Percentiles rank a stretch among this genome's conserved stretches.
Evolutionary conservation across 805 yeast genomes (phyloP).

Genomic region (Ogataea methylovora): DNA sequence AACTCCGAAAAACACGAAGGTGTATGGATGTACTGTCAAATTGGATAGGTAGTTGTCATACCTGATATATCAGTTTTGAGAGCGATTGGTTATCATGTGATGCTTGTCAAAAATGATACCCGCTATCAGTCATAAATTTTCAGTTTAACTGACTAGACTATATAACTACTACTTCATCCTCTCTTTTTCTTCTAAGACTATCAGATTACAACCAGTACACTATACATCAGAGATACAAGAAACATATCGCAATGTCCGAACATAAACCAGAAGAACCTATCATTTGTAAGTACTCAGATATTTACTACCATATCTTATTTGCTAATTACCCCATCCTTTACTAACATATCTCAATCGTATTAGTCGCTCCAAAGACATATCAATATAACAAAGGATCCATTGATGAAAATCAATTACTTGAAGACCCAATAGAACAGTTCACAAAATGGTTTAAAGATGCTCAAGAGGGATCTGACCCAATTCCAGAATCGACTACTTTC

Average conservation of each 20-base stretch:
- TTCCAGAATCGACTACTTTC: slow-evolving; percentile 83
- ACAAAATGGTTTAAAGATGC: slow-evolving; percentile 83
- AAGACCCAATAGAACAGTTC: slow-evolving; percentile 72
- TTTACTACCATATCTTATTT: too few species aligned
- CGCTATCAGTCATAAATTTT: too few species aligned
- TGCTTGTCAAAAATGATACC: too few species aligned
- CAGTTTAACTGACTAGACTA: too few species aligned
- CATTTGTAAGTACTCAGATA: slow-evolving; percentile 13
- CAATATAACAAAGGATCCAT: slow-evolving; percentile 72
- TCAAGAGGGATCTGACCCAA: slow-evolving; percentile 40
- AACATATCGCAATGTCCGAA: neutral
- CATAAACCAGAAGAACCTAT: slow-evolving; percentile 17
- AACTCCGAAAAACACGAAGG: too few species aligned
- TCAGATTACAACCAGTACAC: neutral
- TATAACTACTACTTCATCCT: neutral
- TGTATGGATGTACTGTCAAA: too few species aligned
- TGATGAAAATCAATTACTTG: slow-evolving; percentile 41
- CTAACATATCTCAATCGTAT: too few species aligned
- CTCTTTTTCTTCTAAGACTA: neutral
- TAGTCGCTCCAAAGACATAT: slow-evolving; percentile 80
- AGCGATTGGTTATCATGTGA: too few species aligned
- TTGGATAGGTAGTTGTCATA: too few species aligned
- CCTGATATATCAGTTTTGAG: too few species aligned
- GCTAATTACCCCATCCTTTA: neutral
- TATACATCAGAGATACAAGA: neutral